Percentiles rank a stretch among this genome's conserved stretches.
phyloP scores from a whole-genome alignment of 73 alveolate species.

The Symbiodinium natans region DNA sequence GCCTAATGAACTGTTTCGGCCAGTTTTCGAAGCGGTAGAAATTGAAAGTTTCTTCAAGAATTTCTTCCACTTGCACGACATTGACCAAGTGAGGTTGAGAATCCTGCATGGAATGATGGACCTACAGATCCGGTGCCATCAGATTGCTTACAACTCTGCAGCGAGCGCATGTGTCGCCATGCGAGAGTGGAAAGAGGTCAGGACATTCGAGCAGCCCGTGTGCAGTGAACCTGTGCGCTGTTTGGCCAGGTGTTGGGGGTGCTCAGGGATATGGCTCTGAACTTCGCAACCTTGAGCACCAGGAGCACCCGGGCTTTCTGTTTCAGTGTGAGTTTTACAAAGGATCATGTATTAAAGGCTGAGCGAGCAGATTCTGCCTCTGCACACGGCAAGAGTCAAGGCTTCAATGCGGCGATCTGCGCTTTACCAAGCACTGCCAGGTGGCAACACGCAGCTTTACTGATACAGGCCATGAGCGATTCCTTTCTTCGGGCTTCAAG shows the following conservation, averaged over 20 bases:
- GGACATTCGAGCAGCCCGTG: neutral
- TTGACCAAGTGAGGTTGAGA: no score
- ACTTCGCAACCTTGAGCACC: neutral
- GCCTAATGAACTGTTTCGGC: no score
- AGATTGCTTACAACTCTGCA: constrained; percentile 2
- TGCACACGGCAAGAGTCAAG: neutral
- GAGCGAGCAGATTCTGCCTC: no score
- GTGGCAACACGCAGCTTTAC: neutral
- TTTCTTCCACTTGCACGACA: no score
- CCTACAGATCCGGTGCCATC: constrained; percentile 7
- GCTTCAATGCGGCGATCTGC: constrained; percentile 49
- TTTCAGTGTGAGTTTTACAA: no score
- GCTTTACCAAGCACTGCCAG: neutral
- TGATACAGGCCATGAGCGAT: constrained; percentile 21
- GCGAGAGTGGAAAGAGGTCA: constrained; percentile 7
- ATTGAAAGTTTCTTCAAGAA: no score
- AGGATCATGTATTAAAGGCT: no score
- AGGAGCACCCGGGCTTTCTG: neutral
- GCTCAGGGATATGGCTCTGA: neutral
- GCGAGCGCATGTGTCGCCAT: constrained; percentile 33
- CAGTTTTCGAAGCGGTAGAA: no score
- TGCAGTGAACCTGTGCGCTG: no score
- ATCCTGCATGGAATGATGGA: neutral
- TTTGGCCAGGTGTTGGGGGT: neutral
- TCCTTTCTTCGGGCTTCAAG: neutral